Conservation (phyloP, 2,329 filamentous ascomycete species). For the Colletotrichum eremochloae region DNA sequence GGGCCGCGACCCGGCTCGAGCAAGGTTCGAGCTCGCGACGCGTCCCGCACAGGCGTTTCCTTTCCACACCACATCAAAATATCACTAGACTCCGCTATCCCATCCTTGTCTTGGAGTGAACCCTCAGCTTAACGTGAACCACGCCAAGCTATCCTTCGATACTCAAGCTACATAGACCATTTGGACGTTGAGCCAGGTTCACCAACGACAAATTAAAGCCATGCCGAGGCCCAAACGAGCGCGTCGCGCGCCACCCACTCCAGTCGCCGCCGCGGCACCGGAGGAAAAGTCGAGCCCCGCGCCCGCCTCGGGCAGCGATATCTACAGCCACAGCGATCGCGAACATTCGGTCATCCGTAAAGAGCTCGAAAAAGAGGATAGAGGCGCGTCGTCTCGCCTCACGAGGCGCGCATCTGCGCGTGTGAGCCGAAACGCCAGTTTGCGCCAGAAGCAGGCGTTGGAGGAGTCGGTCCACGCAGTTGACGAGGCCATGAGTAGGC, state of each 20-base stretch:
- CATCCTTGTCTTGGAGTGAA: conserved; percentile 17
- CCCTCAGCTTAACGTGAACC: not conserved
- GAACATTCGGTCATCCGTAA: conserved; percentile 48
- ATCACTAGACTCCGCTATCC: conserved; percentile 28
- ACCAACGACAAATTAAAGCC: not conserved
- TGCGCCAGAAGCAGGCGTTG: conserved; percentile 41
- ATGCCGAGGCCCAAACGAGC: conserved; percentile 52
- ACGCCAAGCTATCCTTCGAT: not conserved
- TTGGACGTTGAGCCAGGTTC: not conserved
- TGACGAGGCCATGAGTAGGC: conserved; percentile 54
- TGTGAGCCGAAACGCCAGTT: conserved; percentile 37
- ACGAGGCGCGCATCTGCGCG: conserved; percentile 22
- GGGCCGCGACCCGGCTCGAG: conserved; percentile 14
- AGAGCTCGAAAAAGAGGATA: conserved; percentile 40
- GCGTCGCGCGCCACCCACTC: conserved; percentile 47
- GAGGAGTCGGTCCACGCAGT: conserved; percentile 48
- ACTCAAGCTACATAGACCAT: not conserved
- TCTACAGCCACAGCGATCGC: conserved; percentile 53
- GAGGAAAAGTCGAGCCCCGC: conserved; percentile 33
- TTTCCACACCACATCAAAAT: conserved; percentile 40
- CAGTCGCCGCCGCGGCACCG: conserved; percentile 31
- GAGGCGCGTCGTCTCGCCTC: not conserved
- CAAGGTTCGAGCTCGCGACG: conserved; percentile 39
- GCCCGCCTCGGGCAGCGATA: conserved; percentile 47
- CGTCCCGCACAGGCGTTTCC: conserved; percentile 32